Base-by-base conservation (phyloP, 306 rosid genomes). In the Amphicarpaea edgeworthii region DNA sequence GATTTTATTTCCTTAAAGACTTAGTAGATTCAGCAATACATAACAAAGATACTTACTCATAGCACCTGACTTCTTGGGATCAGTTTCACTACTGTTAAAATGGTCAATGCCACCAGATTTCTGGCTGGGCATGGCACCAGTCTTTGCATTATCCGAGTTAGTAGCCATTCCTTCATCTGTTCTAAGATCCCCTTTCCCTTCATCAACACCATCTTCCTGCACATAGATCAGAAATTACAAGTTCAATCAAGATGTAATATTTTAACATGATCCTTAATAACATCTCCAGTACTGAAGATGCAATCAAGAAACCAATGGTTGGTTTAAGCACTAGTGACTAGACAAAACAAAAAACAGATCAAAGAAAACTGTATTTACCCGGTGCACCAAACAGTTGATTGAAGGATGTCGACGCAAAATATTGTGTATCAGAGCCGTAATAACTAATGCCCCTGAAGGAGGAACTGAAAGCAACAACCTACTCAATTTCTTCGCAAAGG, bases 351-450 rank as follows among this genome's bases (percentile, higher is more conserved):
- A 63, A 45, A 47, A 54, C 12, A 43, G 66, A 58, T 63, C 59
- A 43, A 72, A 68, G 19, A 49, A 79, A 70, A 71, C 16, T 61
- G 20, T 38, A 15, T 58, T 28, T 89, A 95, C 97, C 97, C 77
- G 81, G 58, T 95, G 96, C 87, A 95, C 93, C 90, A 95, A 90
- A 86, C 89, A 88, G 82, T 88, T 95, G 68, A 92, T 86, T 38
- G 99, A 92, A 78, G 99, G 97, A 87, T 95, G 99, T 71, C 98
- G 78, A 20, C 96, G 84, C 79, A 95, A 79, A 70, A 92, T 86
- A 87, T 95, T 95, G 85, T 95, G 97, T 81, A 95, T 85, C 73
- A 95, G 85, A 15, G 92, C 92, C 1, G 84, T 79, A 67, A 89
- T 85, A 69, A 95, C 91, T 85, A 87, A 88, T 2, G 91, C 91